Evolutionary conservation across 2,329 filamentous ascomycete genomes (phyloP), one percentile per base, ranked within the genome.

Genomic region (Ophiostoma montium): DNA sequence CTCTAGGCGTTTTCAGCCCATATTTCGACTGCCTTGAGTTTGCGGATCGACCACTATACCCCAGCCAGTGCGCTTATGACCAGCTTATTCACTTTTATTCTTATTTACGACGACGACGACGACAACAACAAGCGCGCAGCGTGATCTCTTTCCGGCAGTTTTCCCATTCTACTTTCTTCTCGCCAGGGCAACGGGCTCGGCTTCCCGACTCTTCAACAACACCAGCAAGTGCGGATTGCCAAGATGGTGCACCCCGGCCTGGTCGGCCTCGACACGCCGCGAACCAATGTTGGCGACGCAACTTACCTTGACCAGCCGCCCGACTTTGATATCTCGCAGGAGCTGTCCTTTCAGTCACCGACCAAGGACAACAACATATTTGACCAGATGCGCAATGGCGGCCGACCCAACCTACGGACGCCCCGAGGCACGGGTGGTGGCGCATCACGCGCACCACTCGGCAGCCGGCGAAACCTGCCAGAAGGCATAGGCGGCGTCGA

Each of bases 301-400:
- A 94, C 88, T 56, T 90, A 82, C 65, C 71, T 94, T 54, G 78
- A 68, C 64, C 70, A 79, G 65, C 66, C 75, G 67, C 68, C 80
- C 58, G 82, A 87, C 60, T 80, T 94, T 60, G 87, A 94, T 58
- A 80, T 90, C 57, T 94, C 87, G 47, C 82, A 88, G 59, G 87
- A 94, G 62, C 80, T 86, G 50, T 92, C 90, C 1, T 95, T 95
- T 57, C 78, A 82, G 50, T 88, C 86, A 30, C 89, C 84, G 21
- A 76, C 73, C 27, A 89, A 86, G 64, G 78, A 82, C 60, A 78
- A 80, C 59, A 86, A 92, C 58, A 68, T 95, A 21, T 69, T 94
- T 44, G 80, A 82, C 54, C 80, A 85, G 55, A 74, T 92, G 60
- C 79, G 80, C 57, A 84, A 84, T 63, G 78, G 78, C 55, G 72